Conservation (phyloP, 805 yeast genomes). For the Candida sakaeoensis region DNA sequence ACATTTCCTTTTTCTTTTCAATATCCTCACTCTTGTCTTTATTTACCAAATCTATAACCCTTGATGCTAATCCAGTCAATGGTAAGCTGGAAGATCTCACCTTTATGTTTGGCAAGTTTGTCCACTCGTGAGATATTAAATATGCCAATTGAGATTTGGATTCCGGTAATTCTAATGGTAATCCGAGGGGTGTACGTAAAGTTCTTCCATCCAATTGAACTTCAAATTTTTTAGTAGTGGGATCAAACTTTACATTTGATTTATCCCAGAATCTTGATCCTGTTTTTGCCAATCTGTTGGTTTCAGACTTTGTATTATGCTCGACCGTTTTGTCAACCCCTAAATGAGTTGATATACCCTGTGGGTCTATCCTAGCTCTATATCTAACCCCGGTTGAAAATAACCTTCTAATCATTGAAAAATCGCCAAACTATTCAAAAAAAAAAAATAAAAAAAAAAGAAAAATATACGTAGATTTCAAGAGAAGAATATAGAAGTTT, state of each 20-base stretch:
- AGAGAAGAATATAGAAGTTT: too few species aligned
- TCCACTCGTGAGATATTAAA: constrained; percentile 86
- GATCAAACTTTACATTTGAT: constrained; percentile 43
- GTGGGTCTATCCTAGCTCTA: neutral
- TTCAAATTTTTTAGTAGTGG: constrained; percentile 33
- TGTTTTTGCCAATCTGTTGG: constrained; percentile 68
- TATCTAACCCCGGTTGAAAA: neutral
- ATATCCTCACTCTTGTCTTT: constrained; percentile 24
- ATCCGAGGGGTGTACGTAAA: constrained; percentile 80
- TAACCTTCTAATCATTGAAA: neutral
- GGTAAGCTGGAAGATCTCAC: constrained; percentile 81
- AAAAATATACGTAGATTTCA: too few species aligned
- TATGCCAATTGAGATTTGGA: constrained; percentile 62
- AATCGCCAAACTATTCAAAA: neutral
- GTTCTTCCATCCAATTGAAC: constrained; percentile 73
- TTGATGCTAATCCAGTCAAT: constrained; percentile 78
- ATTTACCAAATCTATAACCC: constrained; percentile 71
- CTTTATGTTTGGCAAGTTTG: constrained; percentile 55
- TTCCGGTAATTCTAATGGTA: constrained; percentile 60
- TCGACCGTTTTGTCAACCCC: constrained; percentile 41
- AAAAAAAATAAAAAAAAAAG: neutral
- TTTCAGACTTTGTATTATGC: constrained; percentile 52
- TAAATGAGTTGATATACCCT: constrained; percentile 12
- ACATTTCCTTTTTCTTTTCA: constrained; percentile 33
- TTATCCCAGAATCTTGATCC: constrained; percentile 78